phyloP scores from a whole-genome alignment of 192 early-diverging fungal genomes.

The Coemansia sp. region DNA sequence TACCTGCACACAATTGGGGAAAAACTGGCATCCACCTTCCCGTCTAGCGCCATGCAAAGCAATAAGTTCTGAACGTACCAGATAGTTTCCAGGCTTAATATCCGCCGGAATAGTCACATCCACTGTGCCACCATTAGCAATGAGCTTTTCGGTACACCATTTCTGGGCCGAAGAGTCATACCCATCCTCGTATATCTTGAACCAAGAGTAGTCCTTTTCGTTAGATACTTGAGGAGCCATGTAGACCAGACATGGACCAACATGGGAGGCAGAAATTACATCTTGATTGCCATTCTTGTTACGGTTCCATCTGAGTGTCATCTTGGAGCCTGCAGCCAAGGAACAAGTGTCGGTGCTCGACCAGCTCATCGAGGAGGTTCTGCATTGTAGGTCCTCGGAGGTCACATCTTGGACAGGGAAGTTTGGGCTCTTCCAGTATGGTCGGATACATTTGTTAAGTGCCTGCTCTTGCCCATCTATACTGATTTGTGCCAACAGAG shows the following conservation, averaged over 20 bases:
- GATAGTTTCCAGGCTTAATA: slow-evolving; percentile 17
- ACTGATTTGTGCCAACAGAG: neutral
- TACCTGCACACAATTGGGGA: slow-evolving; percentile 21
- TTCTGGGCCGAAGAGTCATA: slow-evolving; percentile 15
- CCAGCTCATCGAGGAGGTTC: slow-evolving; percentile 3
- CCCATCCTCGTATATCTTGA: slow-evolving; percentile 38
- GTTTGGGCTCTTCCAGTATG: slow-evolving; percentile 4
- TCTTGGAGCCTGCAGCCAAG: neutral
- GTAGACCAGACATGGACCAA: slow-evolving; percentile 27
- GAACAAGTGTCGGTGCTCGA: slow-evolving; percentile 2
- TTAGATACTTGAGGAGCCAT: slow-evolving; percentile 19
- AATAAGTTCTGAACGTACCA: slow-evolving; percentile 28
- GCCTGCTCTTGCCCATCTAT: neutral
- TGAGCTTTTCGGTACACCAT: slow-evolving; percentile 39
- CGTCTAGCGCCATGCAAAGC: slow-evolving; percentile 13
- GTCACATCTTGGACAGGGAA: neutral
- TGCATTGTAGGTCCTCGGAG: slow-evolving; percentile 1
- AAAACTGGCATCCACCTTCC: slow-evolving; percentile 10
- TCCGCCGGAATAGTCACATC: slow-evolving; percentile 28
- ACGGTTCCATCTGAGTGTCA: slow-evolving; percentile 5
- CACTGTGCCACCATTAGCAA: slow-evolving; percentile 19
- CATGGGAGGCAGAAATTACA: slow-evolving; percentile 14
- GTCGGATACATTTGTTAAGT: slow-evolving; percentile 4
- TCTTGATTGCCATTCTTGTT: neutral
- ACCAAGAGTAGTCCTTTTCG: slow-evolving; percentile 25